A percentile compares a stretch with the other conserved stretches of the same genome.
phyloP scores from a whole-genome alignment of 2,329 filamentous ascomycete genomes.

The Pyrenochaeta sp. region DNA sequence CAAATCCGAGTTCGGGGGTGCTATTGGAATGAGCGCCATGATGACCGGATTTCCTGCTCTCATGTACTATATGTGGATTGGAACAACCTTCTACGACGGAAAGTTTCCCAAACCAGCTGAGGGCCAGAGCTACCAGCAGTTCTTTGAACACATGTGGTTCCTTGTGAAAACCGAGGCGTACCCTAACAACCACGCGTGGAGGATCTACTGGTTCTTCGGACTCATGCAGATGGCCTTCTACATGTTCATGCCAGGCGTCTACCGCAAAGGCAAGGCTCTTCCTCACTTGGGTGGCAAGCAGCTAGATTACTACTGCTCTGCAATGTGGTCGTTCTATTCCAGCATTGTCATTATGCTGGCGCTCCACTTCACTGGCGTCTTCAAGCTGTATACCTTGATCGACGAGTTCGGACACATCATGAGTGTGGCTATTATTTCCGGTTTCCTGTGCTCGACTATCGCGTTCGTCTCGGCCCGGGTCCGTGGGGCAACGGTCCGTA shows the following conservation, averaged over 20 bases:
- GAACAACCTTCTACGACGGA: constrained; percentile 90
- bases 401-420: constrained; percentile 95
- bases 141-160: constrained; percentile 73
- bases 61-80: constrained; percentile 99
- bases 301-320: constrained; percentile 94
- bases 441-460: constrained; percentile 81
- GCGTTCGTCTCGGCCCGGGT: constrained; percentile 86
- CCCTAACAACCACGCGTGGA: constrained; percentile 83
- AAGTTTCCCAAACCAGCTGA: constrained; percentile 73
- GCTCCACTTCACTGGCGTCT: constrained; percentile 83
- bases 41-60: constrained; percentile 93
- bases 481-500: constrained; percentile 86
- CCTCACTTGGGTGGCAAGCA: constrained; percentile 84
- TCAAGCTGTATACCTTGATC: constrained; percentile 89
- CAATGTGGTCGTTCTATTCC: constrained; percentile 83
- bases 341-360: constrained; percentile 76
- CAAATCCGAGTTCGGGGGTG: constrained; percentile 85
- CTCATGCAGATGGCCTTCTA: constrained; percentile 85
- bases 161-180: constrained; percentile 86
- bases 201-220: constrained; percentile 94
- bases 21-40: constrained; percentile 79
- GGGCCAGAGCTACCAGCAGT: constrained; percentile 74
- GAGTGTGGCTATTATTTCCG: constrained; percentile 90
- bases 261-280: constrained; percentile 86
- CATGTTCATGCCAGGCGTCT: constrained; percentile 85